Conservation (phyloP, 176 grass and related monocot genomes). For the Rhynchospora breviuscula region DNA sequence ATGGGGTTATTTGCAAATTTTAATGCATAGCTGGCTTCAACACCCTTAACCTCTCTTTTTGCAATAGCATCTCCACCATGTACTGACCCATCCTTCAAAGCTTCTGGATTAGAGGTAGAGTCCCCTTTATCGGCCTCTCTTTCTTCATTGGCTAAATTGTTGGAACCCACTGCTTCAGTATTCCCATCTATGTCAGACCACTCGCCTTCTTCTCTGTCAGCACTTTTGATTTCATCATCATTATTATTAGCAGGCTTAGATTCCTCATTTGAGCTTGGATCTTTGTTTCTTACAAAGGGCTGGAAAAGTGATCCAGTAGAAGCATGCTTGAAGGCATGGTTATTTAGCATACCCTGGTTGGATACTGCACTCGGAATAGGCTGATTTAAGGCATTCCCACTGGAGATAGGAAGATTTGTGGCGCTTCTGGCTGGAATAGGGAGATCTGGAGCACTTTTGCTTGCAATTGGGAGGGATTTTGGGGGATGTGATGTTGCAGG, state of each 20-base stretch:
- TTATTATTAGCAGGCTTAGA: slow-evolving; percentile 15
- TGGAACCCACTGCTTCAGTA: slow-evolving; percentile 42
- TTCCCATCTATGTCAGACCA: slow-evolving; percentile 87
- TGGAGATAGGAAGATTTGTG: neutral
- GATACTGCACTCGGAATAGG: slow-evolving; percentile 28
- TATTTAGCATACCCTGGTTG: slow-evolving; percentile 62
- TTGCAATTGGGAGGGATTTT: slow-evolving; percentile 58
- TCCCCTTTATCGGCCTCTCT: slow-evolving; percentile 45
- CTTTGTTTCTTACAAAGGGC: slow-evolving; percentile 71
- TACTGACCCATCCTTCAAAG: slow-evolving; percentile 35
- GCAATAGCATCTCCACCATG: slow-evolving; percentile 37
- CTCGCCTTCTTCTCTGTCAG: slow-evolving; percentile 98
- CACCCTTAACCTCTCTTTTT: slow-evolving; percentile 79
- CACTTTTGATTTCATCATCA: slow-evolving; percentile 32
- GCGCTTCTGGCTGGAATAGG: neutral
- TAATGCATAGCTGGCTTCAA: slow-evolving; percentile 83
- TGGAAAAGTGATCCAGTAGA: slow-evolving; percentile 63
- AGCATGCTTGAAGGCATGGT: slow-evolving; percentile 86
- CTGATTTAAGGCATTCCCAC: neutral
- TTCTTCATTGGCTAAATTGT: slow-evolving; percentile 33
- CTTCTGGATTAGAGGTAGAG: slow-evolving; percentile 25
- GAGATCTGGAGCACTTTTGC: neutral
- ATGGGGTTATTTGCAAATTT: slow-evolving; percentile 68
- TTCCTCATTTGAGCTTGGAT: slow-evolving; percentile 30
- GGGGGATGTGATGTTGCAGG: slow-evolving; percentile 56